Conservation (phyloP, 257 asterid genomes). For the Thymus quinquecostatus region DNA sequence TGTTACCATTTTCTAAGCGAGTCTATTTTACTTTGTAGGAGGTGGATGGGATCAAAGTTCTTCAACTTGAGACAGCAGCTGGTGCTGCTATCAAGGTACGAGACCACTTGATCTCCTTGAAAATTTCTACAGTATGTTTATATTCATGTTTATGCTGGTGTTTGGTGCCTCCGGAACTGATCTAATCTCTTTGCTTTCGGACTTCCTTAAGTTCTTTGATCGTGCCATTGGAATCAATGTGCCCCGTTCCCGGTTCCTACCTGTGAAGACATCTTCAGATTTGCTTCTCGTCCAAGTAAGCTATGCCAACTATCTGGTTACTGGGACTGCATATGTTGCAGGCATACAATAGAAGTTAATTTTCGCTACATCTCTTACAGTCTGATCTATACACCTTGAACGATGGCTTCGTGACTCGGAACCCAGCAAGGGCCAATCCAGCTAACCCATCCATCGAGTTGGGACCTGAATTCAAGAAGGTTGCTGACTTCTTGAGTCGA, state of each 20-base stretch:
- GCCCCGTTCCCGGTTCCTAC: slow-evolving; percentile 98
- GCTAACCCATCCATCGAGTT: slow-evolving; percentile 85
- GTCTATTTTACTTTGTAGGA: slow-evolving; percentile 52
- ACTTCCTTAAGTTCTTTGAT: slow-evolving; percentile 68
- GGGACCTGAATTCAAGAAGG: slow-evolving; percentile 99
- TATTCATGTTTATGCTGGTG: slow-evolving; percentile 5
- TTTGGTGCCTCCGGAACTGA: slow-evolving; percentile 8
- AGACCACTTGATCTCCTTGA: slow-evolving; percentile 13
- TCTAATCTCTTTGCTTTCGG: slow-evolving; percentile 3
- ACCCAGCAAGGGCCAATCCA: slow-evolving; percentile 80
- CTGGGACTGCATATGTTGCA: slow-evolving; percentile 9
- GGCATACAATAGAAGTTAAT: slow-evolving; percentile 28
- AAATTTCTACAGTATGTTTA: background rate
- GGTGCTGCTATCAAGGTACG: slow-evolving; percentile 97
- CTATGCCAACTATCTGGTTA: slow-evolving; percentile 5
- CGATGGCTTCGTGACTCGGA: slow-evolving; percentile 80
- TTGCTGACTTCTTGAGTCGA: slow-evolving; percentile 74
- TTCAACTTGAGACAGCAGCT: slow-evolving; percentile 98
- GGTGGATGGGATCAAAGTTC: slow-evolving; percentile 93
- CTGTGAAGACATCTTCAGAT: slow-evolving; percentile 94
- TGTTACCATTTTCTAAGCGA: slow-evolving; percentile 14
- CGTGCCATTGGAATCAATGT: slow-evolving; percentile 89
- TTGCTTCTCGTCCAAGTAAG: slow-evolving; percentile 93
- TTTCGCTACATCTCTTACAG: slow-evolving; percentile 48
- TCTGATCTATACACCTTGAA: slow-evolving; percentile 93